These are phyloP conservation scores for Fusarium heterosporum DNA, from an alignment of 2,329 filamentous ascomycete species.

Conservation along the genomic window DNA sequence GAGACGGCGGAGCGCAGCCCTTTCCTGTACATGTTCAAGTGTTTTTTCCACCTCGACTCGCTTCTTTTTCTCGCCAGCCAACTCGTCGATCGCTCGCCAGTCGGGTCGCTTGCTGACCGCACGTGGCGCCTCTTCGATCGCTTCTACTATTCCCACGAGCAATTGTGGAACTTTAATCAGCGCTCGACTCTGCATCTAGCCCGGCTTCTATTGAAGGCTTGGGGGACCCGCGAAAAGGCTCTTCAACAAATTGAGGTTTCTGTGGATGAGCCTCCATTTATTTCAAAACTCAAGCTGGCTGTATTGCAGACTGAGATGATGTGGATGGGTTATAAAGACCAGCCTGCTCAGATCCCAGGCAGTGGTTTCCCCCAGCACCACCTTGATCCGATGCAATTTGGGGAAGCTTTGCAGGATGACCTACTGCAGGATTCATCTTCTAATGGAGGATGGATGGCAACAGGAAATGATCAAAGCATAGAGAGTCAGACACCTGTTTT, in stretches of 20 bases:
- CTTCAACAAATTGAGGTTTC: neutral
- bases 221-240: neutral
- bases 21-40: neutral
- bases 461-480: neutral
- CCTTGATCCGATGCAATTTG: neutral
- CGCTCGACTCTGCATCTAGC: neutral
- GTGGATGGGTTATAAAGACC: neutral
- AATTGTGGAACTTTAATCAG: constrained; percentile 8
- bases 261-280: neutral
- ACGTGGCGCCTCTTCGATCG: constrained; percentile 8
- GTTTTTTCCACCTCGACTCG: constrained; percentile 2
- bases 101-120: constrained; percentile 2
- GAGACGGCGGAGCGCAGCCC: neutral
- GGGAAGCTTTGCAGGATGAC: rapidly evolving
- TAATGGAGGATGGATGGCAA: neutral
- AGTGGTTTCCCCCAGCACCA: no score
- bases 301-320: neutral
- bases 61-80: constrained; percentile 9
- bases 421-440: neutral
- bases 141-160: constrained; percentile 5
- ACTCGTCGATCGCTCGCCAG: neutral
- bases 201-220: constrained; percentile 1
- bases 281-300: neutral
- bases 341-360: neutral
- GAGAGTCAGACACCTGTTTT: constrained; percentile 12